These are phyloP conservation scores for Arthroderma sp. DNA, from an alignment of 2,329 filamentous ascomycete species.

Conservation along the genomic window DNA sequence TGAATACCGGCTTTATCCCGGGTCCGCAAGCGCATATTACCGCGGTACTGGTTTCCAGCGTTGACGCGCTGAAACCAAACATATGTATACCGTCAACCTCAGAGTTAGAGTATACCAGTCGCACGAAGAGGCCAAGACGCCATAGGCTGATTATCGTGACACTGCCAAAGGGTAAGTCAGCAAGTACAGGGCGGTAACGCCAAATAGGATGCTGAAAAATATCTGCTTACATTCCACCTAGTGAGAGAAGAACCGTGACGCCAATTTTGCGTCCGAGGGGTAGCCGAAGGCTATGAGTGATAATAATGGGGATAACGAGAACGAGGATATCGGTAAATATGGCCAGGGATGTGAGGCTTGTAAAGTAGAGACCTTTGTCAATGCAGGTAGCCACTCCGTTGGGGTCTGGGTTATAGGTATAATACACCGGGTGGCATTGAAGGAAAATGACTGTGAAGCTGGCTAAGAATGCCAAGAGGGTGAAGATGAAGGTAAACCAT, in stretches of 20 bases:
- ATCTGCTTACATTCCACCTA: slow-evolving; percentile 16
- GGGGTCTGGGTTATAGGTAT: slow-evolving; percentile 14
- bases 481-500: slow-evolving; percentile 13
- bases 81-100: slow-evolving; percentile 14
- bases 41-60: slow-evolving; percentile 19
- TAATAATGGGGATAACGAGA: slow-evolving; percentile 19
- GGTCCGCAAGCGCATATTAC: slow-evolving; percentile 20
- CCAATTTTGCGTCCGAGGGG: slow-evolving; percentile 17
- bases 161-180: slow-evolving; percentile 8
- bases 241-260: slow-evolving; percentile 17
- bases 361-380: slow-evolving; percentile 18
- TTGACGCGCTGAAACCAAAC: slow-evolving; percentile 19
- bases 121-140: slow-evolving; percentile 17
- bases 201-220: background rate
- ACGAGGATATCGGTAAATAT: slow-evolving; percentile 22
- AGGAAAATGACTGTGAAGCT: slow-evolving; percentile 19
- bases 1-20: slow-evolving; percentile 14
- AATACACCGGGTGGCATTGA: slow-evolving; percentile 17
- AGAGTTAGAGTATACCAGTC: slow-evolving; percentile 9
- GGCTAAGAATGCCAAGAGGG: slow-evolving; percentile 13
- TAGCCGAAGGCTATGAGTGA: slow-evolving; percentile 20
- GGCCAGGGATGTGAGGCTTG: slow-evolving; percentile 14
- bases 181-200: background rate
- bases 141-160: slow-evolving; percentile 18
- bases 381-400: slow-evolving; percentile 16